Evolutionary conservation across 495 filamentous ascomycete species (phyloP).

Genomic region (Peziza echinospora): DNA sequence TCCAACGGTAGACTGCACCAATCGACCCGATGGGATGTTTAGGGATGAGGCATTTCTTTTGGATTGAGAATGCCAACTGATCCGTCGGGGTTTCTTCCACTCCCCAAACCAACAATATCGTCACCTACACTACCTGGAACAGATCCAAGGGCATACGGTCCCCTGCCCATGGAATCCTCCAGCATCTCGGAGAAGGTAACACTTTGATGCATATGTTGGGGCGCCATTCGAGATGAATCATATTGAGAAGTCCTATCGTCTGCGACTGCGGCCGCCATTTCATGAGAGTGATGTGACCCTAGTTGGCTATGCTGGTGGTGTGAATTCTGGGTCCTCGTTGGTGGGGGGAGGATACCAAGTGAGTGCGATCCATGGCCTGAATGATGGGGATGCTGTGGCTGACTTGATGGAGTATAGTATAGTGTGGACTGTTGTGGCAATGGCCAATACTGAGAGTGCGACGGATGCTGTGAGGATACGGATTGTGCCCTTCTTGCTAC

Average conservation of each 20-base stretch:
- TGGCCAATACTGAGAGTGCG: too few relatives aligned
- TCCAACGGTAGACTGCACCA: too few relatives aligned
- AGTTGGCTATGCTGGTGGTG: too few relatives aligned
- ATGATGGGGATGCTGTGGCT: constrained; percentile 8
- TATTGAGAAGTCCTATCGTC: constrained; percentile 13
- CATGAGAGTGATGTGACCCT: constrained; percentile 11
- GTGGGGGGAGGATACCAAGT: too few relatives aligned
- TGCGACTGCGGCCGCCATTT: constrained; percentile 9
- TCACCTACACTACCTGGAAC: constrained; percentile 11
- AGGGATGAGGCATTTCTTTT: constrained; percentile 5
- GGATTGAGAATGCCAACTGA: constrained; percentile 3
- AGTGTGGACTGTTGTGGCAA: too few relatives aligned
- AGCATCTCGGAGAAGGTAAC: constrained; percentile 12
- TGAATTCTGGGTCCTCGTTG: constrained; percentile 10
- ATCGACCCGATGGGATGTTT: not conserved
- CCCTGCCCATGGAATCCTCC: constrained; percentile 4
- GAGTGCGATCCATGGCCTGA: constrained; percentile 12
- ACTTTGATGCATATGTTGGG: constrained; percentile 10
- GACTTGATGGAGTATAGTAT: not conserved
- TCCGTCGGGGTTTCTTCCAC: constrained; percentile 13
- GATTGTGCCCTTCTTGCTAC: constrained; percentile 4
- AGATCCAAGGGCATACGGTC: constrained; percentile 1
- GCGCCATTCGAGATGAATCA: constrained; percentile 12
- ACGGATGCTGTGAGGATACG: too few relatives aligned
- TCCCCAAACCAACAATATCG: constrained; percentile 15